Evolutionary conservation across 129 eudicot genomes (phyloP).

Genomic region (Chrysanthemum lavandulifolium): DNA sequence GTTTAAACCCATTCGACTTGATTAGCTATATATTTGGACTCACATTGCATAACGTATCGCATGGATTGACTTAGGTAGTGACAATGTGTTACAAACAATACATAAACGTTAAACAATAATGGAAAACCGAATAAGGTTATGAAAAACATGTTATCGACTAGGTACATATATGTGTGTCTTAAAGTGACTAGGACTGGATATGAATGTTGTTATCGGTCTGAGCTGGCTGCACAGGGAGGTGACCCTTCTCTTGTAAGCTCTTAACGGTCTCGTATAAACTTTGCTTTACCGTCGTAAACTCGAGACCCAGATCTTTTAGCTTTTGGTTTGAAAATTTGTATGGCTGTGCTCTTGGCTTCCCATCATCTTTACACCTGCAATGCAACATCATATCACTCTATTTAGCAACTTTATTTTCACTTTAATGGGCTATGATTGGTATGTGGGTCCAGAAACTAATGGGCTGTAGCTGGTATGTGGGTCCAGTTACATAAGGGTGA

Average conservation of each 20-base stretch:
- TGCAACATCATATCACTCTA: not conserved
- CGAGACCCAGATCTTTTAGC: conserved; percentile 82
- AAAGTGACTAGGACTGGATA: conserved; percentile 43
- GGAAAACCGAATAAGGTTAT: not conserved
- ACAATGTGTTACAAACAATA: conserved; percentile 6
- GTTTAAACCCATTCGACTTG: too few relatives aligned
- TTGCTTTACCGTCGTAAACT: conserved; percentile 80
- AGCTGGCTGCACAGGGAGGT: conserved; percentile 61
- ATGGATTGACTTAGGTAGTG: conserved; percentile 9
- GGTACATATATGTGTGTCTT: not conserved
- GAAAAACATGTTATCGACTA: not conserved
- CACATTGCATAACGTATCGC: not conserved
- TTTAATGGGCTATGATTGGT: too few relatives aligned
- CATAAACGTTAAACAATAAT: not conserved
- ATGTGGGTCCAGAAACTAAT: not conserved
- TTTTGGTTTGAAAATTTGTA: conserved; percentile 92
- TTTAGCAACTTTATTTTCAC: not conserved
- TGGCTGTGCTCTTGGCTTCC: conserved; percentile 79
- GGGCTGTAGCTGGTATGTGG: conserved; percentile 26
- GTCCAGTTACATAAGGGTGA: conserved; percentile 2
- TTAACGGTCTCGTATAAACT: conserved; percentile 76
- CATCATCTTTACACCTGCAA: conserved; percentile 87
- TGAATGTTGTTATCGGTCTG: conserved; percentile 51
- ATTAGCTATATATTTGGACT: too few relatives aligned
- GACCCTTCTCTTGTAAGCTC: conserved; percentile 94